Conservation (phyloP, 257 asterid genomes). For the Vinca minor region DNA sequence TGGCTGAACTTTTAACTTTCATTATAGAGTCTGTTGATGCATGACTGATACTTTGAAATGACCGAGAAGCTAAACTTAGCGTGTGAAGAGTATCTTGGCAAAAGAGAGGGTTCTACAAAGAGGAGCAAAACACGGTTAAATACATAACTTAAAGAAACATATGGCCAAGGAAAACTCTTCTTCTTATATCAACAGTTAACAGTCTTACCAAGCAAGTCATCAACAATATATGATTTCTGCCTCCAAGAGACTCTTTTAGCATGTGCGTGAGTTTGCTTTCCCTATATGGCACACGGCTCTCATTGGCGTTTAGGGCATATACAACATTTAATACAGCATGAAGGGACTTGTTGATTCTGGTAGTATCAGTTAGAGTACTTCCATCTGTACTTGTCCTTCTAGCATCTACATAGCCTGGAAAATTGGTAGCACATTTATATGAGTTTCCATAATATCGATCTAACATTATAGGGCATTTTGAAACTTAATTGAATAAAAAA, state of each 20-base stretch:
- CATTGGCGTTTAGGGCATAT: conserved; percentile 52
- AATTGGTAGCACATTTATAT: conserved; percentile 2
- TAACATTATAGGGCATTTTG: background rate
- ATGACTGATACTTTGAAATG: conserved; percentile 45
- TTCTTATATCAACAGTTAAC: conserved; percentile 5
- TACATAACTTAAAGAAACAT: background rate
- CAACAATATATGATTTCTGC: conserved; percentile 50
- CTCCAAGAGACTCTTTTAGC: conserved; percentile 69
- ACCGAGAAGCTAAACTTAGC: conserved; percentile 58
- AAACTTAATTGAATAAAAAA: background rate
- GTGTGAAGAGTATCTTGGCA: conserved; percentile 68
- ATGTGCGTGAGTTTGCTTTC: conserved; percentile 76
- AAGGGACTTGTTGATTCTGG: conserved; percentile 50
- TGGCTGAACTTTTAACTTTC: conserved; percentile 35
- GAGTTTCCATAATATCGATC: background rate
- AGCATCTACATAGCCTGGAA: conserved; percentile 70
- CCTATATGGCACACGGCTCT: conserved; percentile 63
- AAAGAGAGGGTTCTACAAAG: conserved; percentile 50
- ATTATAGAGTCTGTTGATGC: conserved; percentile 44
- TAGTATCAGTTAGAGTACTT: conserved; percentile 37
- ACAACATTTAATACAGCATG: conserved; percentile 59
- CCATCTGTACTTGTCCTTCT: conserved; percentile 52
- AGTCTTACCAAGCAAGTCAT: conserved; percentile 67
- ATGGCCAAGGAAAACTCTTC: conserved; percentile 6
- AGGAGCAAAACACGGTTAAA: conserved; percentile 2